Evolutionary conservation across 108 stramenopile genomes (phyloP).

Genomic region (Epithemia pelagica): DNA sequence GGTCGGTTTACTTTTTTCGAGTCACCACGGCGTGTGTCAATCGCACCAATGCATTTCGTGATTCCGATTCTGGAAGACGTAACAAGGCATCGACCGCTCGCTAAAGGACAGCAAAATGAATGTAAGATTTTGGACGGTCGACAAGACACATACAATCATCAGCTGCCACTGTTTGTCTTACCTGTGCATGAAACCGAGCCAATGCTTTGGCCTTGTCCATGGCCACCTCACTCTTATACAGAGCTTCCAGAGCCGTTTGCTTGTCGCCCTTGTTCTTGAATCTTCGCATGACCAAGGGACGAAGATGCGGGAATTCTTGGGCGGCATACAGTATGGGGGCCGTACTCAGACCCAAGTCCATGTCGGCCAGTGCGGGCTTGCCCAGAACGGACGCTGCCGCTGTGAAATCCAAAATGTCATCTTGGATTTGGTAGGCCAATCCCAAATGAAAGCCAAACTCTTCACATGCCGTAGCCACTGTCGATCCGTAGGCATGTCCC

Average conservation of each 20-base stretch:
- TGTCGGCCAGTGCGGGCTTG: slow-evolving; percentile 76
- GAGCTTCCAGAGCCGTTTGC: slow-evolving; percentile 70
- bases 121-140: no score
- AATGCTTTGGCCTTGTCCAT: slow-evolving; percentile 84
- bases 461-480: slow-evolving; percentile 87
- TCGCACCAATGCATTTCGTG: slow-evolving; percentile 81
- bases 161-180: no score
- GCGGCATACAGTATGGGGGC: slow-evolving; percentile 94
- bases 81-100: slow-evolving; percentile 80
- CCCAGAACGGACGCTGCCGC: slow-evolving; percentile 82
- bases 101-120: slow-evolving; percentile 23
- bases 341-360: slow-evolving; percentile 92
- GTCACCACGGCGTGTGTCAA: slow-evolving; percentile 87
- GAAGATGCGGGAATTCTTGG: slow-evolving; percentile 68
- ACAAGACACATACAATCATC: no score
- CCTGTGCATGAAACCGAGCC: slow-evolving; percentile 89
- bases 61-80: slow-evolving; percentile 82
- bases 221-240: slow-evolving; percentile 74
- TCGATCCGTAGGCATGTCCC: slow-evolving; percentile 80
- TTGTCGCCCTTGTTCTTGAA: slow-evolving; percentile 94
- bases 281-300: slow-evolving; percentile 83
- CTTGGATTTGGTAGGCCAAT: slow-evolving; percentile 94
- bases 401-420: slow-evolving; percentile 94
- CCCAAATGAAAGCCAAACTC: slow-evolving; percentile 97
- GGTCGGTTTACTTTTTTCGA: slow-evolving; percentile 86